Base-by-base conservation (phyloP, 2,329 filamentous ascomycete genomes). In the Epichloe festucae region DNA sequence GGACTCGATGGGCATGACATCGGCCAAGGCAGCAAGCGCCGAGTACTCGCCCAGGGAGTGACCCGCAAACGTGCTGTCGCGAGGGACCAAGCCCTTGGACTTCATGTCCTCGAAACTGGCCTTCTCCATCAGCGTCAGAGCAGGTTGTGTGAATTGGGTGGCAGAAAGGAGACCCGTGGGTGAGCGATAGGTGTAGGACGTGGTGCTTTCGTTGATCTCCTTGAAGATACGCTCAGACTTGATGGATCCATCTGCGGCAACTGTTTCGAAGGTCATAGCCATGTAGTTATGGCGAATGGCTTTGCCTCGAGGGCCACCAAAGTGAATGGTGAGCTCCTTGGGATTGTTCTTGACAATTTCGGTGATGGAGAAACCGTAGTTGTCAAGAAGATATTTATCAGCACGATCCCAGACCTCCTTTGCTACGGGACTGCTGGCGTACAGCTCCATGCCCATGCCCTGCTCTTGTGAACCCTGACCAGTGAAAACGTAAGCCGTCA, bases 181-280 rank as follows among this genome's bases (percentile, higher is more conserved):
- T 12, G 93, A 98, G 54, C 87, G 82, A 77, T 97, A 98, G 2
- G 94, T 98, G 77, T 98, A 98, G 0, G 87, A 97, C 5, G 87
- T 87, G 2, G 91, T 97, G 65, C 78, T 84, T 72, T 97, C 93
- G 62, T 85, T 81, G 62, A 98, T 90, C 63, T 95, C 90, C 76
- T 98, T 97, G 80, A 98, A 98, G 66, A 98, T 98, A 73, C 91
- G 95, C 77, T 98, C 93, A 0, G 93, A 96, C 72, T 96, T 97
- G 74, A 95, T 89, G 38, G 81, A 81, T 27, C 93, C 93, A 67
- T 98, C 93, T 2, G 87, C 74, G 53, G 85, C 86, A 50, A 98
- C 89, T n/a, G 91, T 94, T 75, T 98, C 93, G 70, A 97, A 98
- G 46, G 91, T 97, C 93, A 98, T 98, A 54, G 91, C 84, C 86